A percentile compares a stretch with the other conserved stretches of the same genome.
Evolutionary conservation across 768 basidiomycete species (phyloP).

Genomic region (Kwoniella bestiolae): DNA sequence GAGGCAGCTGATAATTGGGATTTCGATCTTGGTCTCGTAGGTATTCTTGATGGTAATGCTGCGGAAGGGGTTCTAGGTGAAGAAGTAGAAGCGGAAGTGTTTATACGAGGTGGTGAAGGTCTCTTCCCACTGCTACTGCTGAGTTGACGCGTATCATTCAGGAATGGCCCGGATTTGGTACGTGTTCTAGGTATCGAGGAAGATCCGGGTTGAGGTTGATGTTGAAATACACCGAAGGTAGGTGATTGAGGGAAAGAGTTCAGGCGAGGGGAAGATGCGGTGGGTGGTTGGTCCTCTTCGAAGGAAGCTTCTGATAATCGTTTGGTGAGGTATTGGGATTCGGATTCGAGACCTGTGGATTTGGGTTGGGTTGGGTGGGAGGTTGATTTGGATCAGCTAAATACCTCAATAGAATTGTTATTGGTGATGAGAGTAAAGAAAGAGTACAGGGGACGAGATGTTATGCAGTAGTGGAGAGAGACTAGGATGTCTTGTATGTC

Average conservation of each 20-base stretch:
- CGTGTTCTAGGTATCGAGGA: slow-evolving; percentile 12
- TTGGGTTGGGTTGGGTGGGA: no score
- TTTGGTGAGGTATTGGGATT: slow-evolving; percentile 39
- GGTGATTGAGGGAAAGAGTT: slow-evolving; percentile 9
- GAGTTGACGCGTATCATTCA: slow-evolving; percentile 1
- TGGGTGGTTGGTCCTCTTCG: background rate
- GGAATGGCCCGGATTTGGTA: slow-evolving; percentile 2
- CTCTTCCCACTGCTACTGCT: background rate
- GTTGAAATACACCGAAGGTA: slow-evolving; percentile 14
- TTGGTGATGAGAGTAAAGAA: background rate
- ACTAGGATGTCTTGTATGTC: no score
- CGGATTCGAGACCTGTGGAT: slow-evolving; percentile 31
- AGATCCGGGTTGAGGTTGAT: slow-evolving; percentile 2
- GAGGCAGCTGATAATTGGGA: slow-evolving; percentile 5
- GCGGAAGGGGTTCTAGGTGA: background rate
- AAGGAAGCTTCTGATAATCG: slow-evolving; percentile 32
- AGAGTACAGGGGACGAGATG: background rate
- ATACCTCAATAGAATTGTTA: no score
- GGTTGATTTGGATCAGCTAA: no score
- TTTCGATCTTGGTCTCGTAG: slow-evolving; percentile 23
- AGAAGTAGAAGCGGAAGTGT: background rate
- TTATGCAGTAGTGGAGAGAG: background rate
- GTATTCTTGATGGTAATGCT: slow-evolving; percentile 12
- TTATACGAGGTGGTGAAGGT: background rate
- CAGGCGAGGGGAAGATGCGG: background rate